These are phyloP conservation scores for Uncinocarpus reesii DNA, from an alignment of 2,329 filamentous ascomycete genomes.

Conservation along the genomic window DNA sequence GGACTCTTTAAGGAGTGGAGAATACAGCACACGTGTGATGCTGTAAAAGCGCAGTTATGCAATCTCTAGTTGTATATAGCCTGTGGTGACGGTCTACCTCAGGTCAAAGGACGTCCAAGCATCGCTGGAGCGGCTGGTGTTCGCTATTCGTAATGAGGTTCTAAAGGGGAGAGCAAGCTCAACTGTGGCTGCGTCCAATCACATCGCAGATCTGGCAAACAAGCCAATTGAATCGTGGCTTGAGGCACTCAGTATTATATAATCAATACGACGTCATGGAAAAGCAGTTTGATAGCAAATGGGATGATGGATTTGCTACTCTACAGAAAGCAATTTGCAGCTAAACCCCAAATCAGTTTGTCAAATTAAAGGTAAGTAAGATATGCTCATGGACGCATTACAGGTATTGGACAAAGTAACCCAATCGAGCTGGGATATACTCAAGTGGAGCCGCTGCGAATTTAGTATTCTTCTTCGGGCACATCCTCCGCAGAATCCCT, in stretches of 20 bases:
- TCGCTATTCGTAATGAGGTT: neutral
- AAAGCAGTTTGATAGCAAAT: neutral
- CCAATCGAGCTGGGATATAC: neutral
- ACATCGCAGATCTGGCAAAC: neutral
- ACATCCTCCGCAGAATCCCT: constrained; percentile 12
- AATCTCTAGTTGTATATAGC: no score
- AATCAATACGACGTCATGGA: constrained; percentile 1
- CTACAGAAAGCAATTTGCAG: no score
- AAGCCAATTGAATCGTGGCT: neutral
- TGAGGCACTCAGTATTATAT: neutral
- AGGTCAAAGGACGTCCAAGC: neutral
- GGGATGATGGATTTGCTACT: neutral
- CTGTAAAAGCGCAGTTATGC: no score
- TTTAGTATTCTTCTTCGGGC: constrained; percentile 15
- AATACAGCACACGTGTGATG: neutral
- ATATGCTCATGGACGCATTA: neutral
- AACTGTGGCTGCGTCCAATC: constrained; percentile 8
- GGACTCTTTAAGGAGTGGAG: neutral
- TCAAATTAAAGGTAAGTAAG: constrained; percentile 1
- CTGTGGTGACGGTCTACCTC: no score
- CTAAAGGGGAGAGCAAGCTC: constrained; percentile 6
- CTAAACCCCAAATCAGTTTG: neutral
- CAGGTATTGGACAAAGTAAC: neutral
- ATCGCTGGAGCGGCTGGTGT: neutral
- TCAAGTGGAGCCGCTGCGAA: neutral